phyloP scores from a whole-genome alignment of 192 early-diverging fungal genomes.

The Podila minutissima region DNA sequence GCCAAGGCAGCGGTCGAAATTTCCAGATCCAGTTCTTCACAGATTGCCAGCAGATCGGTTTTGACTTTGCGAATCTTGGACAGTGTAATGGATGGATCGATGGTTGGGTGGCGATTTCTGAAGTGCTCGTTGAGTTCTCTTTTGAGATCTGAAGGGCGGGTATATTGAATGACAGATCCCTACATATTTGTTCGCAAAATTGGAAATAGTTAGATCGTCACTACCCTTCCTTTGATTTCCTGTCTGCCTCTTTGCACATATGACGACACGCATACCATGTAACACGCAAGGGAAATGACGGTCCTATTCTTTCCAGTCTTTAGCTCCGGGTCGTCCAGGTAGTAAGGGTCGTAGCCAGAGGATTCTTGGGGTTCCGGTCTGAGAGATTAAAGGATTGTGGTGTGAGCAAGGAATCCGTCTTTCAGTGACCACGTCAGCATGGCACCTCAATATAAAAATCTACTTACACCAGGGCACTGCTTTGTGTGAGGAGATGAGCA shows the following conservation, averaged over 20 bases:
- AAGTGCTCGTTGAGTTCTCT: constrained; percentile 91
- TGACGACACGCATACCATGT: constrained; percentile 66
- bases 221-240: no score
- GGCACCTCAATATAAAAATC: background rate
- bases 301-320: constrained; percentile 80
- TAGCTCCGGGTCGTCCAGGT: constrained; percentile 88
- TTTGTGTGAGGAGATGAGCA: constrained; percentile 61
- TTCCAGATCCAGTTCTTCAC: constrained; percentile 81
- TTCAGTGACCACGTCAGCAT: background rate
- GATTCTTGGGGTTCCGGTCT: constrained; percentile 44
- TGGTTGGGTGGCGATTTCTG: constrained; percentile 79
- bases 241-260: background rate
- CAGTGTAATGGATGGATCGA: constrained; percentile 84
- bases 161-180: constrained; percentile 87
- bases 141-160: constrained; percentile 83
- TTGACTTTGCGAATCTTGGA: constrained; percentile 91
- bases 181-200: constrained; percentile 9
- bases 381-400: background rate
- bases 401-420: background rate
- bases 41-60: constrained; percentile 73
- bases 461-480: constrained; percentile 61
- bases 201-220: no score
- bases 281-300: constrained; percentile 82
- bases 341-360: constrained; percentile 78
- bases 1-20: constrained; percentile 88